These are phyloP conservation scores for Calonectria ilicicola DNA, from an alignment of 2,329 filamentous ascomycete species.

Conservation along the genomic window DNA sequence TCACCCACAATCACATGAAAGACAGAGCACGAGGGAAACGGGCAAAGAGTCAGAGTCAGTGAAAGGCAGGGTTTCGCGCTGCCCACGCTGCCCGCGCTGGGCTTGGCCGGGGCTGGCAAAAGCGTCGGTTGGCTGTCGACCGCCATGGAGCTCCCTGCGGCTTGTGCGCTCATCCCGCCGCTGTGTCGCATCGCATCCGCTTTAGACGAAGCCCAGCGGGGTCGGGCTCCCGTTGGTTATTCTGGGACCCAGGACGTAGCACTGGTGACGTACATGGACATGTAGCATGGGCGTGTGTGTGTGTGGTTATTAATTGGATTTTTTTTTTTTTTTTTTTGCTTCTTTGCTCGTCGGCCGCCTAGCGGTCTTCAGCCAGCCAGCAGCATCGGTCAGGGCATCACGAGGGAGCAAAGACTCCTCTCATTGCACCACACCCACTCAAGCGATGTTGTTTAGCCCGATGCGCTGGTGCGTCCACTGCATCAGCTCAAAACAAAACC, in stretches of 20 bases:
- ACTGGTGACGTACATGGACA: neutral
- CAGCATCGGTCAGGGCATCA: slow-evolving; percentile 20
- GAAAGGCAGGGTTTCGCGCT: neutral
- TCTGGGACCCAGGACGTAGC: slow-evolving; percentile 6
- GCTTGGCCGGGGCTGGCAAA: neutral
- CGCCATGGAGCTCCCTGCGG: neutral
- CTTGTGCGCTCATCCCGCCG: slow-evolving; percentile 4
- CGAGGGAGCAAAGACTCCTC: slow-evolving; percentile 20
- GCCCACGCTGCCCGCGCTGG: slow-evolving; percentile 18
- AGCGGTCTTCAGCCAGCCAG: slow-evolving; percentile 7
- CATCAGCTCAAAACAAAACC: neutral
- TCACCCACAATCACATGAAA: slow-evolving; percentile 24
- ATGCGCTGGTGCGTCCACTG: neutral
- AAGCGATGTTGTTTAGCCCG: slow-evolving; percentile 6
- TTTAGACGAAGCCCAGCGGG: slow-evolving; percentile 7
- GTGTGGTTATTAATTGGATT: slow-evolving; percentile 6
- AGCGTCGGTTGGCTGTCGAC: slow-evolving; percentile 13
- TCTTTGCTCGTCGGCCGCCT: slow-evolving; percentile 4
- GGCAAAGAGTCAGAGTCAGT: slow-evolving; percentile 1
- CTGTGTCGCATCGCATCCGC: slow-evolving; percentile 20
- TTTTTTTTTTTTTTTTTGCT: neutral
- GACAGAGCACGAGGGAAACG: neutral
- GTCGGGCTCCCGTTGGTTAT: slow-evolving; percentile 15
- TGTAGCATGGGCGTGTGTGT: slow-evolving; percentile 2
- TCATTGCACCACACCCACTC: slow-evolving; percentile 14